A percentile compares a stretch with the other conserved stretches of the same genome.
phyloP scores from a whole-genome alignment of 2,329 filamentous ascomycete species.

The Fusarium chaquense region DNA sequence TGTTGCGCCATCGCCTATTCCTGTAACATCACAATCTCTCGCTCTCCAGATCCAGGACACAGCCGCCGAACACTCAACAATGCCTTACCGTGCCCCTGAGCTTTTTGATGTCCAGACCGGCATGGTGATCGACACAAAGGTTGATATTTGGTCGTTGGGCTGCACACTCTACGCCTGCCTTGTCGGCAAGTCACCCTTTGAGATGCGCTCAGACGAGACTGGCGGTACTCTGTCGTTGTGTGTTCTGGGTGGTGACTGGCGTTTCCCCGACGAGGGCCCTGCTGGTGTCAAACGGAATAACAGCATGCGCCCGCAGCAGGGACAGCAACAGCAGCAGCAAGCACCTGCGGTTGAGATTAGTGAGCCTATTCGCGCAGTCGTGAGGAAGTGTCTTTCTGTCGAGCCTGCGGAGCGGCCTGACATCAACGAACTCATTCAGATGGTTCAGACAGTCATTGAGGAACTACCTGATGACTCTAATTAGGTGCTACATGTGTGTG shows the following conservation, averaged over 20 bases:
- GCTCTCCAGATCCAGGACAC: constrained; percentile 94
- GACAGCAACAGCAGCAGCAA: constrained; percentile 49
- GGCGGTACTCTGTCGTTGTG: constrained; percentile 94
- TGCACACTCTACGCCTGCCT: constrained; percentile 98
- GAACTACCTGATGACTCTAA: constrained; percentile 68
- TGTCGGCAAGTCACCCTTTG: constrained; percentile 96
- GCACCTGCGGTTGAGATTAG: constrained; percentile 70
- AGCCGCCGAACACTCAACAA: constrained; percentile 95
- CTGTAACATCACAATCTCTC: constrained; percentile 89
- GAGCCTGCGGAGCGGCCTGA: constrained; percentile 90
- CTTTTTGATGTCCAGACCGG: constrained; percentile 98
- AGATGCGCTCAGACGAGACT: constrained; percentile 95
- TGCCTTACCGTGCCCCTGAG: constrained; percentile 98
- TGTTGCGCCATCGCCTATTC: constrained; percentile 85
- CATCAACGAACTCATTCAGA: constrained; percentile 82
- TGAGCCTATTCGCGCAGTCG: constrained; percentile 86
- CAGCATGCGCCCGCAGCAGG: constrained; percentile 52
- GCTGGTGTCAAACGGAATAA: constrained; percentile 64
- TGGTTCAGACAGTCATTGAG: constrained; percentile 80
- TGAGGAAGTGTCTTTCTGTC: constrained; percentile 85
- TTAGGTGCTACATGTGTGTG: constrained; percentile 20
- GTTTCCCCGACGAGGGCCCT: constrained; percentile 89
- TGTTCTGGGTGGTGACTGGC: constrained; percentile 93
- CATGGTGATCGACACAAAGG: constrained; percentile 91
- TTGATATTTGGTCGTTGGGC: constrained; percentile 97